phyloP scores from a whole-genome alignment of 768 basidiomycete species.

The Pleurotus platypus region DNA sequence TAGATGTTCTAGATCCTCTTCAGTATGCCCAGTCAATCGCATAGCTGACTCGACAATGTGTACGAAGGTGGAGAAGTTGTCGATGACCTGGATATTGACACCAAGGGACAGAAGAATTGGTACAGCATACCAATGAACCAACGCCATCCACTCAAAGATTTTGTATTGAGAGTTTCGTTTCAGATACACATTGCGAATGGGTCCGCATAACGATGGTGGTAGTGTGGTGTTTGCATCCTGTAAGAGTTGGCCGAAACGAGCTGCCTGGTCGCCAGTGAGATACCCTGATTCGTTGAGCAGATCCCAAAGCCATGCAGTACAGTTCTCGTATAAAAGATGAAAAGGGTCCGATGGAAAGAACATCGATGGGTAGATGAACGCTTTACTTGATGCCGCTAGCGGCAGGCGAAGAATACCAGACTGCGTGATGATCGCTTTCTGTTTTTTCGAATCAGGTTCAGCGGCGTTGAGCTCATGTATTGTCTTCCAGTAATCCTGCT shows the following conservation, averaged over 20 bases:
- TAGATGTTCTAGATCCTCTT: conserved; percentile 18
- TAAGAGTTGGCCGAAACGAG: conserved; percentile 18
- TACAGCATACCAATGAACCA: conserved; percentile 30
- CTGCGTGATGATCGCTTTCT: conserved; percentile 14
- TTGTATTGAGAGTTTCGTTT: conserved; percentile 34
- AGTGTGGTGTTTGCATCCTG: conserved; percentile 21
- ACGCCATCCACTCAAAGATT: conserved; percentile 31
- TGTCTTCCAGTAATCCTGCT: conserved; percentile 22
- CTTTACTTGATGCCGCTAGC: conserved; percentile 22
- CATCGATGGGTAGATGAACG: conserved; percentile 25
- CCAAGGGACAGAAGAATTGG: conserved; percentile 27
- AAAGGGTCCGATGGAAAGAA: conserved; percentile 33
- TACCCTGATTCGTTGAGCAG: not conserved
- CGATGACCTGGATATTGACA: conserved; percentile 18
- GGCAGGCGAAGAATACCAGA: conserved; percentile 24
- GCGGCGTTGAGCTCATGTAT: conserved; percentile 16
- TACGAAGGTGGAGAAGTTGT: conserved; percentile 23
- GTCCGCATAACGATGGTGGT: conserved; percentile 28
- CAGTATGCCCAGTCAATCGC: conserved; percentile 16
- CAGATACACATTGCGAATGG: conserved; percentile 22
- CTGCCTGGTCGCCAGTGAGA: conserved; percentile 11
- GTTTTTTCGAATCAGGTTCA: conserved; percentile 7
- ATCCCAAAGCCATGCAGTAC: conserved; percentile 25
- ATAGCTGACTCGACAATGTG: conserved; percentile 24
- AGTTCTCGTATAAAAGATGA: conserved; percentile 31